These are phyloP conservation scores for Allodekkera sacchari DNA, from an alignment of 805 yeast species.

Conservation along the genomic window DNA sequence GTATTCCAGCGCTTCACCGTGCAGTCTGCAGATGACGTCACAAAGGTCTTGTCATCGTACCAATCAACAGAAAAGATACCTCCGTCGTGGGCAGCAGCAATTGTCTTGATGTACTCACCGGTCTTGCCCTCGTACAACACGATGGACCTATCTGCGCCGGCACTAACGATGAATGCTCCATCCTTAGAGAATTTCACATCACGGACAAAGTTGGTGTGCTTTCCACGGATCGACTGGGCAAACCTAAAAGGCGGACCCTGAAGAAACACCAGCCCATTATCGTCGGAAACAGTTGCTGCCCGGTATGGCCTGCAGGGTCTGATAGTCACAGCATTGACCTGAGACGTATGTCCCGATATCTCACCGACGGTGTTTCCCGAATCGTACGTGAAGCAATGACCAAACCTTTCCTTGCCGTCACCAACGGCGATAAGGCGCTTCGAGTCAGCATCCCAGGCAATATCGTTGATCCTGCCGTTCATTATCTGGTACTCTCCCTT, in stretches of 20 bases:
- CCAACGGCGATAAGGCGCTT: constrained; percentile 89
- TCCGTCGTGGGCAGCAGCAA: constrained; percentile 53
- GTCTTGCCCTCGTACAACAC: constrained; percentile 80
- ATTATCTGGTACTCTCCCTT: constrained; percentile 74
- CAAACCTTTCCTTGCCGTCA: constrained; percentile 83
- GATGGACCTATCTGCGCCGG: constrained; percentile 75
- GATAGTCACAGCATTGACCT: constrained; percentile 75
- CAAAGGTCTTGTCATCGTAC: constrained; percentile 54
- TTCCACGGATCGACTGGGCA: constrained; percentile 56
- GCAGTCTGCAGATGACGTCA: constrained; percentile 80
- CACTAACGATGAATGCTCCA: constrained; percentile 68
- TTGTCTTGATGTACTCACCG: constrained; percentile 59
- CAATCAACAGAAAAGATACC: constrained; percentile 77
- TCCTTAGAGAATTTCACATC: constrained; percentile 79
- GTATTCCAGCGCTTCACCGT: constrained; percentile 60
- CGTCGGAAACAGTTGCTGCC: constrained; percentile 90
- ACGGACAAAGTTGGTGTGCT: constrained; percentile 71
- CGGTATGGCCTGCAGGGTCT: constrained; percentile 85
- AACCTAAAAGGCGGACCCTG: constrained; percentile 95
- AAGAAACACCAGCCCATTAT: constrained; percentile 72
- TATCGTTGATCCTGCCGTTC: constrained; percentile 70
- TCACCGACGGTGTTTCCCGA: constrained; percentile 97
- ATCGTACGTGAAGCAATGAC: constrained; percentile 89
- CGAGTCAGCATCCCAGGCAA: constrained; percentile 90
- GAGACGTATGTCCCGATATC: constrained; percentile 83